These are phyloP conservation scores for Cutaneotrichosporon sp. DNA, from an alignment of 1,284 basidiomycete genomes.

Conservation along the genomic window DNA sequence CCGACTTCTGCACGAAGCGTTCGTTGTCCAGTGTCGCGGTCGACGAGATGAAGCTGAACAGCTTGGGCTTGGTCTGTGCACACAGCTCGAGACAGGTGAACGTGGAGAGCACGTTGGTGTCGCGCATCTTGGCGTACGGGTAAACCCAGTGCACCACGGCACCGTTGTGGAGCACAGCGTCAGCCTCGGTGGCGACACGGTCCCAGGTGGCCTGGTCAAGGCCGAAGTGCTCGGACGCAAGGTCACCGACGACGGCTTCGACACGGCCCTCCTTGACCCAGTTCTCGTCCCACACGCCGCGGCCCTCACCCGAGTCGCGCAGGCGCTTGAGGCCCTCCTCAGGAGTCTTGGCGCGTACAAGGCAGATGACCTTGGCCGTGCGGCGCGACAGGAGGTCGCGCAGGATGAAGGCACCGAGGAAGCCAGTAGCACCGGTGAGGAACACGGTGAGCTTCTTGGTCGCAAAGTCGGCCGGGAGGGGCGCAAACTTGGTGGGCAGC, in stretches of 20 bases:
- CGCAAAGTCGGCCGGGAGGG: conserved; percentile 59
- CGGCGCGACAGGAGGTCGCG: conserved; percentile 70
- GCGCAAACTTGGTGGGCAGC: conserved; percentile 64
- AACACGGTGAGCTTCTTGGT: conserved; percentile 71
- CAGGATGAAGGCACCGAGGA: conserved; percentile 91
- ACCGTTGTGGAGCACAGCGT: conserved; percentile 91
- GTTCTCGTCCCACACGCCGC: conserved; percentile 88
- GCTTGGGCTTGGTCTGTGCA: conserved; percentile 69
- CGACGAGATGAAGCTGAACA: conserved; percentile 87
- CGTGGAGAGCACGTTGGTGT: conserved; percentile 88
- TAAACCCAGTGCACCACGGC: conserved; percentile 99
- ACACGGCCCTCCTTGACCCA: conserved; percentile 73
- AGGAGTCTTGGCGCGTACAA: conserved; percentile 72
- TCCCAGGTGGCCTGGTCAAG: conserved; percentile 68
- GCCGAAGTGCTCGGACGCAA: conserved; percentile 75
- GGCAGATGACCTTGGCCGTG: conserved; percentile 85
- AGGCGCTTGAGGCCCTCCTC: conserved; percentile 71
- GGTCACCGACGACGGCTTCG: conserved; percentile 85
- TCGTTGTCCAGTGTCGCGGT: conserved; percentile 91
- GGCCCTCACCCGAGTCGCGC: conserved; percentile 71
- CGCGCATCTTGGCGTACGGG: conserved; percentile 88
- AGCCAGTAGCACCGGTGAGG: conserved; percentile 95
- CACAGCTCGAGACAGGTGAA: conserved; percentile 80
- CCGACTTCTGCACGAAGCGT: conserved; percentile 83
- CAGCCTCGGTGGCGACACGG: conserved; percentile 69